Evolutionary conservation across 179 eudicot genomes (phyloP), one percentile per base, ranked within the genome.

Genomic region (Carnegiea gigantea): DNA sequence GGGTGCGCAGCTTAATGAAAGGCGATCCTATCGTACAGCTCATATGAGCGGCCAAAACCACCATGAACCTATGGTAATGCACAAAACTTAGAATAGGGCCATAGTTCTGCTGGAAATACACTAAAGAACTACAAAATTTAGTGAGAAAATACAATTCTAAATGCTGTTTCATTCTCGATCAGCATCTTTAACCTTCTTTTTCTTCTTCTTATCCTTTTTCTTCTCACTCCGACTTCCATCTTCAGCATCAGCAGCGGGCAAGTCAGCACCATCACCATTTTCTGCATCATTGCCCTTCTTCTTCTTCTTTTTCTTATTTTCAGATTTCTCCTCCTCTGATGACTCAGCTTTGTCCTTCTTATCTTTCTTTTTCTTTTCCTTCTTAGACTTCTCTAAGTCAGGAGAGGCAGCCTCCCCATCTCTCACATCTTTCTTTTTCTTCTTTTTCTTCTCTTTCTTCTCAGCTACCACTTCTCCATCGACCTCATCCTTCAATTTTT

Each of bases 121-220:
- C 54, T 12, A 76, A 75, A 74, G 53, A 14, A 40, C 18, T 79
- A 75, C 71, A 75, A 79, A 79, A 40, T 40, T 51, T 17, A 53
- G 36, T 30, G 36, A 68, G 15, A 8, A 15, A 68, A 51, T 51
- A 51, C 57, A 51, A 51, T 51, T 30, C 73, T 24, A 68, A 68
- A 0, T 21, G 38, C 21, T 83, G 72, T 49, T 79, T 78, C 85
- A 89, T 83, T 89, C 90, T 64, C 89, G 46, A 30, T 89, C 89
- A 9, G 84, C 82, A 40, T 86, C 90, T 81, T 91, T 91, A 82
- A 81, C 86, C 89, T 91, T 91, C 91, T 92, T 91, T 84, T 92
- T 89, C 85, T 93, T 89, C 90, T 93, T 92, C 59, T 88, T 84
- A 86, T 91, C 86, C 59, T 83, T 40, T 40, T 40, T 76, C 76